These are phyloP conservation scores for Ophiostoma tasmaniense DNA, from an alignment of 2,329 filamentous ascomycete genomes.

Conservation along the genomic window DNA sequence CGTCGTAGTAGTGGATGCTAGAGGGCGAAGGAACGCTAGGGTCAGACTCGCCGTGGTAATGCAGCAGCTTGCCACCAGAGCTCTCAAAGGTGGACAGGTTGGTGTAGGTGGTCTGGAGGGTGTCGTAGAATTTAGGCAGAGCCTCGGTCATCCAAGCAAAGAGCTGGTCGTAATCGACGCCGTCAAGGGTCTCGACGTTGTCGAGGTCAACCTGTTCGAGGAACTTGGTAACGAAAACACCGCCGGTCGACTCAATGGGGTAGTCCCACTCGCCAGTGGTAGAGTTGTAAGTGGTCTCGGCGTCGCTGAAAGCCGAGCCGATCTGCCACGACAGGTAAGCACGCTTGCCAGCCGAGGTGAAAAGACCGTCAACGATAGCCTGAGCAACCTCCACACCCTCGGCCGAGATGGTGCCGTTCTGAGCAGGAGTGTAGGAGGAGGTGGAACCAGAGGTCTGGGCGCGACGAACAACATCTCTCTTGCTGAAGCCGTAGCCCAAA, in stretches of 20 bases:
- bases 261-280: neutral
- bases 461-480: neutral
- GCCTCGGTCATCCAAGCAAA: neutral
- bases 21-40: neutral
- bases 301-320: neutral
- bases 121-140: neutral
- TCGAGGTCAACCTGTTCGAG: neutral
- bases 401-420: neutral
- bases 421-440: neutral
- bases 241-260: neutral
- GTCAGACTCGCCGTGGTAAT: neutral
- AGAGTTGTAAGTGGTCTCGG: neutral
- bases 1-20: neutral
- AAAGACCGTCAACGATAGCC: neutral
- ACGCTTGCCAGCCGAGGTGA: neutral
- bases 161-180: neutral
- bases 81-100: neutral
- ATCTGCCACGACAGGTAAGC: neutral
- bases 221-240: neutral
- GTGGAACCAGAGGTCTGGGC: neutral
- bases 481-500: neutral
- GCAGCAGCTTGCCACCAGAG: neutral
- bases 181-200: neutral
- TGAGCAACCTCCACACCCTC: neutral
- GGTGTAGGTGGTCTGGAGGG: neutral